Evolutionary conservation across 768 basidiomycete genomes (phyloP).

Genomic region (Chalciporus piperatus): DNA sequence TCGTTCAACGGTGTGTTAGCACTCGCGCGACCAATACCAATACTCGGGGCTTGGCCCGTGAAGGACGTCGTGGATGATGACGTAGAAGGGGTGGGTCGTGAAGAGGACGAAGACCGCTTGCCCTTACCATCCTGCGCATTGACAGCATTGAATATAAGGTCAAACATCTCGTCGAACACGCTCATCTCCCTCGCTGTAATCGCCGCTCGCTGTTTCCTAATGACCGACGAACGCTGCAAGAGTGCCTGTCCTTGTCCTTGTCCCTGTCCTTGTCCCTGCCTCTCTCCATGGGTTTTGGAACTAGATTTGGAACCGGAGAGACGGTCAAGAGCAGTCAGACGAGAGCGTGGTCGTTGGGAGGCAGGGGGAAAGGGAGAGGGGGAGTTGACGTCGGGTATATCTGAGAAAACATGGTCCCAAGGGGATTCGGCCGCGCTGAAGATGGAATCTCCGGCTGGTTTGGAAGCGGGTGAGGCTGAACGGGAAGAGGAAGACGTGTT

Average conservation of each 20-base stretch:
- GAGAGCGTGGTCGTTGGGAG: conserved; percentile 10
- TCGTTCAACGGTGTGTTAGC: conserved; percentile 37
- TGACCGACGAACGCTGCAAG: conserved; percentile 10
- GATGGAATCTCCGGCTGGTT: conserved; percentile 25
- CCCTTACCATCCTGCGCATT: conserved; percentile 30
- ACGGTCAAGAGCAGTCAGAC: conserved; percentile 2
- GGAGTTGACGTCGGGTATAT: conserved; percentile 43
- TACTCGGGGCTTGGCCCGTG: conserved; percentile 12
- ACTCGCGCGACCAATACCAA: conserved; percentile 18
- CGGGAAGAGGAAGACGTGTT: neutral
- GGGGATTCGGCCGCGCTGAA: conserved; percentile 37
- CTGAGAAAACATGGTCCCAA: conserved; percentile 56
- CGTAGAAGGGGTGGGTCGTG: neutral
- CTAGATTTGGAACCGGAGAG: neutral
- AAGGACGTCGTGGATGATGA: conserved; percentile 5
- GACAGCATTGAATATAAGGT: conserved; percentile 61
- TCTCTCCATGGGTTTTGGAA: neutral
- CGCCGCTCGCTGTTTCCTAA: conserved; percentile 43
- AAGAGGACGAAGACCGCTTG: neutral
- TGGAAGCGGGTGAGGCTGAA: conserved; percentile 1
- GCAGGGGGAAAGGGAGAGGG: conserved; percentile 25
- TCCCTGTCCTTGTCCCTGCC: neutral
- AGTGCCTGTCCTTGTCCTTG: neutral
- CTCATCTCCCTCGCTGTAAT: conserved; percentile 68
- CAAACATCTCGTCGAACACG: conserved; percentile 72